Conservation (phyloP, 2,329 filamentous ascomycete genomes). For the Botrytis cinerea region DNA sequence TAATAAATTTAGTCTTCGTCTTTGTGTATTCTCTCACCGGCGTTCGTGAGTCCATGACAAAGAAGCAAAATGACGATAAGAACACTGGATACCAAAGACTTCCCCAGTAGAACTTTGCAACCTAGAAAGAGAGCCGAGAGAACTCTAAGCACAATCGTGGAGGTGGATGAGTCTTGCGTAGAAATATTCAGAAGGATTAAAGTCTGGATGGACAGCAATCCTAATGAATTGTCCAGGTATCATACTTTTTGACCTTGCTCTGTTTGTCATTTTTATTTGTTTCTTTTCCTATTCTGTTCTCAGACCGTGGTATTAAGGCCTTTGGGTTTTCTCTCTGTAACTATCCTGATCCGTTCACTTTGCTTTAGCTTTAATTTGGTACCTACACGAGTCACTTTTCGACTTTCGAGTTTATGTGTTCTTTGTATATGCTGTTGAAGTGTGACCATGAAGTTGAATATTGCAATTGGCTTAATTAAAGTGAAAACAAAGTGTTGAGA, state of each 20-base stretch:
- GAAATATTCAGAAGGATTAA: constrained; percentile 4
- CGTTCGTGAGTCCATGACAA: constrained; percentile 32
- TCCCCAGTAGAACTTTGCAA: constrained; percentile 28
- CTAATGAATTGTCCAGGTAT: neutral
- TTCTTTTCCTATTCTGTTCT: neutral
- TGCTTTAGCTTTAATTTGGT: constrained; percentile 14
- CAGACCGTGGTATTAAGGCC: neutral
- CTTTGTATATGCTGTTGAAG: neutral
- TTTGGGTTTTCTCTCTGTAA: neutral
- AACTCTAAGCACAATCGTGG: neutral
- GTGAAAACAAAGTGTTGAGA: neutral
- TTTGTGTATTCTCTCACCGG: constrained; percentile 33
- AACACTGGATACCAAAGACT: constrained; percentile 33
- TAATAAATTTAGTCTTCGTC: constrained; percentile 28
- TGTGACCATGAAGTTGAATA: neutral
- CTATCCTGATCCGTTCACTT: neutral
- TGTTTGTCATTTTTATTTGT: constrained; percentile 4
- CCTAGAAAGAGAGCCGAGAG: neutral
- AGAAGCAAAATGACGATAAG: constrained; percentile 30
- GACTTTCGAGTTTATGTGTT: neutral
- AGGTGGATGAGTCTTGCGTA: constrained; percentile 10
- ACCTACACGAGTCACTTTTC: neutral
- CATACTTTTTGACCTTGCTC: constrained; percentile 10
- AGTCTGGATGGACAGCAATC: constrained; percentile 3
- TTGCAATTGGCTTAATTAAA: neutral